These are phyloP conservation scores for Aspergillus sergii DNA, from an alignment of 2,329 filamentous ascomycete genomes.

Conservation along the genomic window DNA sequence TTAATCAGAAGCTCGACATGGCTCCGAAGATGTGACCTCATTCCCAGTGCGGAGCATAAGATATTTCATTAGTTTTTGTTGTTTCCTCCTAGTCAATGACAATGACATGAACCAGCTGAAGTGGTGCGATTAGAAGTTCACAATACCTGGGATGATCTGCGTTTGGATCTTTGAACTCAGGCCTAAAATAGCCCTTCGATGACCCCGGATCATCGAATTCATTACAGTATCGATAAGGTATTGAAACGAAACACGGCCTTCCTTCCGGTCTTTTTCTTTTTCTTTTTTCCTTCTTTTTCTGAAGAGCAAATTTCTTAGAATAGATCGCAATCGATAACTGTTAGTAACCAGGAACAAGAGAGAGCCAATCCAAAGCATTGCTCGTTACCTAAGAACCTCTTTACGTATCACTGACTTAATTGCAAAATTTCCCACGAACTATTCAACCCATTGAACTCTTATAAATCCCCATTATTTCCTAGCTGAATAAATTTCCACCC, in stretches of 20 bases:
- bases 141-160: no score
- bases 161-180: no score
- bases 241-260: background rate
- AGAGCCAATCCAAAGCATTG: background rate
- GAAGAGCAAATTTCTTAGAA: background rate
- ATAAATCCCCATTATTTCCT: background rate
- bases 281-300: background rate
- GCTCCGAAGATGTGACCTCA: no score
- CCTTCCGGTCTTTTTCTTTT: background rate
- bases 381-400: background rate
- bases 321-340: background rate
- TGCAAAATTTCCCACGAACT: background rate
- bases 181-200: no score
- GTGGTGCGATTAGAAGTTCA: no score
- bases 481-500: background rate
- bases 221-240: background rate
- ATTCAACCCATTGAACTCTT: background rate
- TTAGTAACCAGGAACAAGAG: slow-evolving; percentile 3
- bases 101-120: no score
- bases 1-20: no score
- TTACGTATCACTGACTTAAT: slow-evolving; percentile 5
- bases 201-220: background rate
- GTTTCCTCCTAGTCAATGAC: no score
- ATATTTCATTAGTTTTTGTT: no score
- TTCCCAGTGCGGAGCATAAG: no score